Evolutionary conservation across 257 asterid species (phyloP).

Genomic region (Phtheirospermum japonicum): DNA sequence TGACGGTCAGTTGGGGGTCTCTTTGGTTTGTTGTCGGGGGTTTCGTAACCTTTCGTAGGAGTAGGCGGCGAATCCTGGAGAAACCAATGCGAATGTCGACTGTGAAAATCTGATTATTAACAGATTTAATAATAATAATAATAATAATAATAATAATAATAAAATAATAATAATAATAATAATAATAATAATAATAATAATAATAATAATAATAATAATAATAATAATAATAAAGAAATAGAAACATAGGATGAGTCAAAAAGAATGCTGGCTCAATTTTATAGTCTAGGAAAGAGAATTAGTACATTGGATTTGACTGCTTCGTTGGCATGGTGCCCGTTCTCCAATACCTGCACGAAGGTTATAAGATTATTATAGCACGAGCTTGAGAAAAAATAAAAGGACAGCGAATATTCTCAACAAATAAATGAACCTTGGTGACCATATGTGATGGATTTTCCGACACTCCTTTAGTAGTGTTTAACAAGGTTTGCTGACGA

Average conservation of each 20-base stretch:
- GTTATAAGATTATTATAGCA: constrained; percentile 22
- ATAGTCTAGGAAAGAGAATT: constrained; percentile 23
- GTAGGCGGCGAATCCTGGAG: constrained; percentile 57
- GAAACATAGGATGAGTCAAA: constrained; percentile 14
- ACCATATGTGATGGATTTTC: constrained; percentile 41
- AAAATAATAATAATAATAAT: no score
- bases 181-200: no score
- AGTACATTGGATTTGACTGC: constrained; percentile 51
- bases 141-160: no score
- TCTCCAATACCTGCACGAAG: constrained; percentile 64
- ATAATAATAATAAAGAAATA: no score
- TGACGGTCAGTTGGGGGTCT: constrained; percentile 83
- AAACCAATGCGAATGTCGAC: constrained; percentile 12
- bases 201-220: no score
- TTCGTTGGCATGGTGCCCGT: constrained; percentile 71
- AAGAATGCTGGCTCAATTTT: constrained; percentile 23
- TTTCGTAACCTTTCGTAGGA: constrained; percentile 62
- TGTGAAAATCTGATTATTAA: constrained; percentile 4
- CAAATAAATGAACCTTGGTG: constrained; percentile 43
- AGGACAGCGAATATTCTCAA: constrained; percentile 23
- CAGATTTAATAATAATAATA: no score
- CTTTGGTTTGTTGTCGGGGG: constrained; percentile 80
- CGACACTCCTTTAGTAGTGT: constrained; percentile 57
- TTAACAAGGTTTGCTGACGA: constrained; percentile 66
- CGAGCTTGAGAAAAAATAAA: constrained; percentile 23